Base-by-base conservation (phyloP, 768 basidiomycete species). In the Lactarius quietus region DNA sequence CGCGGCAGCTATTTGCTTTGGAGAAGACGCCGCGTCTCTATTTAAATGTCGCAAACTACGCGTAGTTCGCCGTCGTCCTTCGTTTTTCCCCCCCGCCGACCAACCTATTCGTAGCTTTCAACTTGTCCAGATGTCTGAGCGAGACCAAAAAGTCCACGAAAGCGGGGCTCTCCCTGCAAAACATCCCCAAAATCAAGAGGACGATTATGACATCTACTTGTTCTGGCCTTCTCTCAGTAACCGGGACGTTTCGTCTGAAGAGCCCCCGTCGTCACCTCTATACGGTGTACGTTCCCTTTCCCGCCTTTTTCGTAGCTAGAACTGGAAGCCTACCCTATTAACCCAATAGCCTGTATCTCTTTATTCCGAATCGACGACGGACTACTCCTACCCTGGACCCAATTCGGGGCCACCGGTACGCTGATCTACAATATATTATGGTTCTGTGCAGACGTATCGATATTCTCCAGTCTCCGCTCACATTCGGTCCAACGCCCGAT, bases 11-110 rank as follows among this genome's bases (percentile, higher is more conserved):
- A 38, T 43, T 52, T 63, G 14, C 56, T 53, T 45, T 53, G 51
- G 31, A 39, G 48, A 59, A 62, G 56, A 66, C 65, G 54, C 65
- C 65, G 65, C 57, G 56, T 41, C 52, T 15, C 26, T 53, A 58
- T 66, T 58, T 58, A 66, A 65, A 66, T 62, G 65, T 26, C 56
- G 9, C 57, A 38, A 54, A 59, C 8, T 28, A 20, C 29, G 35
- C 14, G 17, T 23, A 58, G 52, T 53, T 66, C 57, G 17, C 65
- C 65, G 51, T 62, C 35, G 17, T 39, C 9, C 39, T 31, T 57
- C 35, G 31, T 54, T 62, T 18, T 18, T 55, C 39, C 15, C 26
- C 17, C 31, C 39, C n/a, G 28, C 39, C 35, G 29, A 29, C 6
- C 53, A 18, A 8, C n/a, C 9, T 18, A 18, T 6, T 36, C 28